A percentile compares a stretch with the other conserved stretches of the same genome.
Evolutionary conservation across 176 grass and related monocot genomes (phyloP).

Genomic region (Cenchrus americanus): DNA sequence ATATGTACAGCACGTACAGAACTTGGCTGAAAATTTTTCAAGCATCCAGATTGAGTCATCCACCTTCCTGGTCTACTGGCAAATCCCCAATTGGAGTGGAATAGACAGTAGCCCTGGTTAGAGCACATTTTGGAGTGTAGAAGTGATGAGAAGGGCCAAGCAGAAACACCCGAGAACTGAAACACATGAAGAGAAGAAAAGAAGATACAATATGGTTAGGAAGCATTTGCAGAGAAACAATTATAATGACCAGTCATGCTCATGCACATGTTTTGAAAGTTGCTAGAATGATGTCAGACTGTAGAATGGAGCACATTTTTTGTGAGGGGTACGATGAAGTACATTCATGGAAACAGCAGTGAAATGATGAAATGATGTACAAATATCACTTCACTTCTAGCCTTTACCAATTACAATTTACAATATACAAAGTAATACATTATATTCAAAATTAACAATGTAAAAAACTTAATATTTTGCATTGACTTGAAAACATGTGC

Average conservation of each 20-base stretch:
- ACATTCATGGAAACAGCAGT: not conserved
- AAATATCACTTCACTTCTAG: slow-evolving; percentile 4
- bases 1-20: not conserved
- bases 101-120: slow-evolving; percentile 81
- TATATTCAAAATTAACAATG: not conserved
- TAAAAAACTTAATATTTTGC: not conserved
- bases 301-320: not conserved
- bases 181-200: slow-evolving; percentile 35
- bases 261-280: not conserved
- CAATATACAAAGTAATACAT: not conserved
- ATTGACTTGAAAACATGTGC: not conserved
- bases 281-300: slow-evolving; percentile 13
- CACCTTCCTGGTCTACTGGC: slow-evolving; percentile 92
- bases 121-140: slow-evolving; percentile 94
- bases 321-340: not conserved
- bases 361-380: not conserved
- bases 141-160: slow-evolving; percentile 98
- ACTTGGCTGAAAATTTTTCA: slow-evolving; percentile 10
- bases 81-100: slow-evolving; percentile 87
- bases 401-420: not conserved
- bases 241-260: not conserved
- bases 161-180: slow-evolving; percentile 92
- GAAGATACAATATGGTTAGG: slow-evolving; percentile 1
- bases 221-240: slow-evolving; percentile 10
- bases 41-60: slow-evolving; percentile 34